Percentiles rank a stretch among this genome's conserved stretches.
phyloP scores from a whole-genome alignment of 2,329 filamentous ascomycete species.

The Aspergillaceae sp. region DNA sequence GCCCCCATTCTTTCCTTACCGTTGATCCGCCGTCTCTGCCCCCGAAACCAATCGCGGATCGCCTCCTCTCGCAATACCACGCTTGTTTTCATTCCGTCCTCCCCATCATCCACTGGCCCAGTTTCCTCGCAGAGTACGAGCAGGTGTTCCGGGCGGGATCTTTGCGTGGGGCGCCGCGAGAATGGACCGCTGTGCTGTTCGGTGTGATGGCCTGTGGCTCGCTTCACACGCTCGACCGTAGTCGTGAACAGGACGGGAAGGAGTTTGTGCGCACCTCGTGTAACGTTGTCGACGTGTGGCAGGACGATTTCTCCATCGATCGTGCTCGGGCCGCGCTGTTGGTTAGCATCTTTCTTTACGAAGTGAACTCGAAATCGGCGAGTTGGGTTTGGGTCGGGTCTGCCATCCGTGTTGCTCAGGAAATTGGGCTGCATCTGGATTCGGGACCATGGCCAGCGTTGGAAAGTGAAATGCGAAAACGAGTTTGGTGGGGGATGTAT shows the following conservation, averaged over 20 bases:
- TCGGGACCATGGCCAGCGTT: conserved; percentile 63
- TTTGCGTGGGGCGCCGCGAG: conserved; percentile 52
- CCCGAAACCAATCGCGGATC: conserved; percentile 59
- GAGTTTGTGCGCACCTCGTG: conserved; percentile 65
- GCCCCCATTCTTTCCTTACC: conserved; percentile 43
- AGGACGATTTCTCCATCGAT: conserved; percentile 66
- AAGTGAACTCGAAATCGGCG: conserved; percentile 76
- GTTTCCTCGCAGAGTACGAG: conserved; percentile 67
- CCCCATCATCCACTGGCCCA: conserved; percentile 82
- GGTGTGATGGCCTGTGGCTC: conserved; percentile 74
- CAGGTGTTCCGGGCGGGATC: conserved; percentile 61
- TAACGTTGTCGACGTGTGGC: conserved; percentile 69
- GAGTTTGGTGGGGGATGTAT: conserved; percentile 93
- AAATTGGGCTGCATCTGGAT: conserved; percentile 71
- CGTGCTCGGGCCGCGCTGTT: conserved; percentile 65
- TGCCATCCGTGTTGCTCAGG: conserved; percentile 71
- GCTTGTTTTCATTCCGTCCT: conserved; percentile 68
- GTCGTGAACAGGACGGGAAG: conserved; percentile 50
- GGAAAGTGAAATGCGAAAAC: conserved; percentile 75
- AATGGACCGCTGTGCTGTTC: conserved; percentile 75
- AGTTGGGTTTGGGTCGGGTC: conserved; percentile 80
- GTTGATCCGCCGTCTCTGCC: conserved; percentile 59
- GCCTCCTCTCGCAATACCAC: conserved; percentile 67
- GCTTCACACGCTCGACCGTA: conserved; percentile 55
- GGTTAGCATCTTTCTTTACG: conserved; percentile 68